Percentiles rank a stretch among this genome's conserved stretches.
Conservation (phyloP, 2,329 filamentous ascomycete species). For the Pseudocercospora eumusae region DNA sequence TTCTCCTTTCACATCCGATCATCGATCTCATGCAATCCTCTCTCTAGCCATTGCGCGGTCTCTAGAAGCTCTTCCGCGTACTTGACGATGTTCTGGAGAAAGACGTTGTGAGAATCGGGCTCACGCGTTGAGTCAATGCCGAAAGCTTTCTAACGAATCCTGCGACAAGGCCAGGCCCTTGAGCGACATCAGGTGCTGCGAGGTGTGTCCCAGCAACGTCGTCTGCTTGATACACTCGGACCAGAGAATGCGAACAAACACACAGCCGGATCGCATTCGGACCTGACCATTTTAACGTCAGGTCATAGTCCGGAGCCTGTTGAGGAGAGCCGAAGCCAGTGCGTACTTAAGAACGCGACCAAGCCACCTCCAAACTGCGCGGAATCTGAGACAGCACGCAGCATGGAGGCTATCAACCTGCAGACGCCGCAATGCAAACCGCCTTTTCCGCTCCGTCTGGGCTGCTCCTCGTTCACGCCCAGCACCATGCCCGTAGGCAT, state of each 20-base stretch:
- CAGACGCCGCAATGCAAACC: not conserved
- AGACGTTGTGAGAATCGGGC: not conserved
- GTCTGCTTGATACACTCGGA: not conserved
- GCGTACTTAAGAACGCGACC: not conserved
- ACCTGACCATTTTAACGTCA: not conserved
- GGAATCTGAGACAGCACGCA: not conserved
- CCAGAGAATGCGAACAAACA: not conserved
- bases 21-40: not conserved
- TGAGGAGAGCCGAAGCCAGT: slow-evolving; percentile 7
- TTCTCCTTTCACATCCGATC: not conserved
- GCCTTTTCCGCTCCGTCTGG: not conserved
- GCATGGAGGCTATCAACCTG: not conserved
- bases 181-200: not conserved
- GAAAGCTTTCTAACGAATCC: slow-evolving; percentile 1
- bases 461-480: not conserved
- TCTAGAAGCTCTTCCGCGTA: not conserved
- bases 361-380: not conserved
- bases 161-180: not conserved
- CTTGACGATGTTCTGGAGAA: not conserved
- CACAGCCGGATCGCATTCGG: not conserved
- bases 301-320: not conserved
- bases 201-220: not conserved
- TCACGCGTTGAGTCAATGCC: not conserved
- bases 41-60: not conserved
- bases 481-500: not conserved